Evolutionary conservation across 768 basidiomycete species (phyloP), one percentile per base, ranked within the genome.

Genomic region (Rhodosporidiobolus sp.): DNA sequence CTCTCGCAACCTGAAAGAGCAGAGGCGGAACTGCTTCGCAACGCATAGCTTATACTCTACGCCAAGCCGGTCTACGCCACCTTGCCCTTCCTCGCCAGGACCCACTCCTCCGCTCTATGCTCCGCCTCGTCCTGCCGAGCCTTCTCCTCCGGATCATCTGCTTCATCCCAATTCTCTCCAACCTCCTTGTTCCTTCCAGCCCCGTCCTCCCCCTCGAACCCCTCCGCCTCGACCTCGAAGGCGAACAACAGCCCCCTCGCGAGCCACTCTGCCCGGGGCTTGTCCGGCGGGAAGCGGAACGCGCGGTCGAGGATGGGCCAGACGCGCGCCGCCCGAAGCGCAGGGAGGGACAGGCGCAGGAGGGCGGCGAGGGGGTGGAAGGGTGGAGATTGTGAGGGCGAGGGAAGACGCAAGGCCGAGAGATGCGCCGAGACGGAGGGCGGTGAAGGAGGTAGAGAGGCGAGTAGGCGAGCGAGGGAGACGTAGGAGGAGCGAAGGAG

Each of bases 221-320:
- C 34, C 46, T 70, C 63, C 20, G 32, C 8, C 38, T 48, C 30
- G 14, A 56, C 65, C 43, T 72, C 65, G 30, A 67, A 64, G 20
- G 64, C 66, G 52, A 67, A 72, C 45, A 72, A 19, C n/a, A 72
- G 35, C 57, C 56, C 53, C 34, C 35, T 50, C 10, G 34, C 43
- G 14, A 72, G 28, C 71, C 71, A 72, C n/a, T n/a, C n/a, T 10
- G 22, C 63, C 7, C n/a, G n/a, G n/a, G 50, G 11, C 35, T 3
- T 50, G 28, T 72, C 71, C 0, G 71, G 71, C 50, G 71, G 71
- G 62, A 67, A 67, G 14, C 50, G 30, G 52, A 53, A 72, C 48
- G 66, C 55, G 8, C 50, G 22, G 26, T 46, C 52, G 22, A 64
- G 17, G 11, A n/a, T 20, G 14, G 57, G 48, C 56, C 56, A 66